Evolutionary conservation across 2,329 filamentous ascomycete genomes (phyloP).

Genomic region (Botryotinia globosa): DNA sequence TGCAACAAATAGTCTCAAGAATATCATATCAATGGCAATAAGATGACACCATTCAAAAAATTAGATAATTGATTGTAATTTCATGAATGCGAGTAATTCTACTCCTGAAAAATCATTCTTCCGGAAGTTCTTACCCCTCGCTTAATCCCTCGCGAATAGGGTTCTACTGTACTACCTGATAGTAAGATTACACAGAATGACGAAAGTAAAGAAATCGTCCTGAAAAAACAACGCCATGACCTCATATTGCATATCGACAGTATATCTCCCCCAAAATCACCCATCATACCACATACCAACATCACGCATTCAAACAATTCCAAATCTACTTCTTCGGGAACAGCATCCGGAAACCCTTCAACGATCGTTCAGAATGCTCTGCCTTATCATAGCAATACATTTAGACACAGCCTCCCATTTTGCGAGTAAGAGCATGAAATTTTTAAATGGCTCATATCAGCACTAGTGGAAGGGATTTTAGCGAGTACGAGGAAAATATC

Average conservation of each 20-base stretch:
- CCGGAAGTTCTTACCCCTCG: neutral
- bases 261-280: neutral
- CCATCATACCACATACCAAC: neutral
- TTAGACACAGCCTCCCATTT: neutral
- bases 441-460: neutral
- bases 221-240: neutral
- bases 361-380: neutral
- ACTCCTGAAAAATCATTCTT: neutral
- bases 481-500: neutral
- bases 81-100: neutral
- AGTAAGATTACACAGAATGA: neutral
- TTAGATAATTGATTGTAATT: neutral
- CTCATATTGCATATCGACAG: neutral
- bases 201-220: rapidly evolving
- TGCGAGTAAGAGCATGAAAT: neutral
- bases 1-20: rapidly evolving
- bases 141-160: neutral
- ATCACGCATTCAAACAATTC: neutral
- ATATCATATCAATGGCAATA: rapidly evolving
- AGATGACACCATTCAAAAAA: neutral
- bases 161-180: neutral
- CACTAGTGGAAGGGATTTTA: neutral
- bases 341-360: neutral
- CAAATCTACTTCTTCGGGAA: neutral
- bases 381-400: neutral